phyloP scores from a whole-genome alignment of 2,329 filamentous ascomycete genomes.

The Phialemonium atrogriseum region DNA sequence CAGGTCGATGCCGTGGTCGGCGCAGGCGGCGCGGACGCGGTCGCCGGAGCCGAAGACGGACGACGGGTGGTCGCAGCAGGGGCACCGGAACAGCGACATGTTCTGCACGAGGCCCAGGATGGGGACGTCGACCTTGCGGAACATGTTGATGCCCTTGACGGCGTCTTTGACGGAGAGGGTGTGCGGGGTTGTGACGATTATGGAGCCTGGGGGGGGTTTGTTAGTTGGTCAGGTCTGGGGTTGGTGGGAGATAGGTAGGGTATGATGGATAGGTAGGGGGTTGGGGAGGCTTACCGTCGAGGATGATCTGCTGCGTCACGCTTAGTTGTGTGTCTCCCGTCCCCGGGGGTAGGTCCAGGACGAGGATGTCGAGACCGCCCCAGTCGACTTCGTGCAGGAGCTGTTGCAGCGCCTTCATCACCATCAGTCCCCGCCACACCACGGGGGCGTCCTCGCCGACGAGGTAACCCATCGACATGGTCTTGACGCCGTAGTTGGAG shows the following conservation, averaged over 20 bases:
- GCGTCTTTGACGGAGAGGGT: constrained; percentile 89
- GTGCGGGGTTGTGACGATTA: constrained; percentile 91
- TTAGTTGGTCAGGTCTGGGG: neutral
- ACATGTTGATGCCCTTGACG: constrained; percentile 86
- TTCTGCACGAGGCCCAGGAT: constrained; percentile 86
- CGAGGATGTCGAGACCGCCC: constrained; percentile 79
- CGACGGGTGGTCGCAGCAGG: constrained; percentile 65
- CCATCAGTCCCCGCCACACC: constrained; percentile 94
- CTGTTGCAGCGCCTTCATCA: constrained; percentile 94
- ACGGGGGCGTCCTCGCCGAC: constrained; percentile 73
- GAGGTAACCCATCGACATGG: constrained; percentile 98
- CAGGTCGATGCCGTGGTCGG: constrained; percentile 65
- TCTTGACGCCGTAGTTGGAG: constrained; percentile 91
- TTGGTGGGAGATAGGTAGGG: constrained; percentile 2
- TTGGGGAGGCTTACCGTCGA: no score
- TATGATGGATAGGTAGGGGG: no score
- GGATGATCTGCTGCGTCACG: constrained; percentile 88
- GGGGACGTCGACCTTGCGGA: constrained; percentile 73
- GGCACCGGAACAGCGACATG: constrained; percentile 80
- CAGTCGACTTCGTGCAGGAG: constrained; percentile 92
- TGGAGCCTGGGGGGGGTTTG: constrained; percentile 44
- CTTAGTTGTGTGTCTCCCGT: constrained; percentile 94
- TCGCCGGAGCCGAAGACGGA: constrained; percentile 65
- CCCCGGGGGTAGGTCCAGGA: constrained; percentile 86
- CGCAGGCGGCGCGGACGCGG: constrained; percentile 60